A percentile compares a stretch with the other conserved stretches of the same genome.
These are phyloP conservation scores for Dioscorea alata DNA, from an alignment of 106 monocot species.

Conservation along the genomic window DNA sequence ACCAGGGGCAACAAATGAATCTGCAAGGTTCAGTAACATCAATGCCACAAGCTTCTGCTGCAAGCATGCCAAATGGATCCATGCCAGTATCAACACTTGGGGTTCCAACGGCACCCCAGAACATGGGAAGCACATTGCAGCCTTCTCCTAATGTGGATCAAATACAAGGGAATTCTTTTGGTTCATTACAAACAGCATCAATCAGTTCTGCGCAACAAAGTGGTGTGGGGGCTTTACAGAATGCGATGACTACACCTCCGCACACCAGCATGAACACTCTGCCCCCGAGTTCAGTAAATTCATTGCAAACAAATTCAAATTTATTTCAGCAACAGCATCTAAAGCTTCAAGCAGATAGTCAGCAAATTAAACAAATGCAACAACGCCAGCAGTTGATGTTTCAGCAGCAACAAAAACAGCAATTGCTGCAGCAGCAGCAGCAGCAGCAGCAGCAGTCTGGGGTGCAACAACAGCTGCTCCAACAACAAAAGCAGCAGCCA, in stretches of 20 bases:
- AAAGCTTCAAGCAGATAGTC: slow-evolving; percentile 43
- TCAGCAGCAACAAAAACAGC: slow-evolving; percentile 48
- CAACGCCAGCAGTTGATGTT: slow-evolving; percentile 44
- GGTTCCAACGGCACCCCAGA: slow-evolving; percentile 32
- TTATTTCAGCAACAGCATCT: slow-evolving; percentile 40
- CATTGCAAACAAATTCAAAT: slow-evolving; percentile 34
- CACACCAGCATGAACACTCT: slow-evolving; percentile 36
- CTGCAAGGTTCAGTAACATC: slow-evolving; percentile 35
- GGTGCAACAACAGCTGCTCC: slow-evolving; percentile 29
- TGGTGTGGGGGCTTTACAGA: slow-evolving; percentile 42
- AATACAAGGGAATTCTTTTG: slow-evolving; percentile 36
- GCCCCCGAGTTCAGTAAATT: slow-evolving; percentile 30
- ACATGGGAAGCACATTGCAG: slow-evolving; percentile 32
- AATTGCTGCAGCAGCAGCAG: slow-evolving; percentile 23
- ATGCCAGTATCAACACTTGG: slow-evolving; percentile 36
- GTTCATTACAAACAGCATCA: slow-evolving; percentile 48
- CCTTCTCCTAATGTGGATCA: slow-evolving; percentile 33
- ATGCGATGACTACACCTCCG: slow-evolving; percentile 33
- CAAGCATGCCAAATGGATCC: slow-evolving; percentile 23
- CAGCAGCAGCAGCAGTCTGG: slow-evolving; percentile 22
- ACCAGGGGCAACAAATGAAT: slow-evolving; percentile 50
- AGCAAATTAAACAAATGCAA: slow-evolving; percentile 3
- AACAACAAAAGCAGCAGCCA: slow-evolving; percentile 38
- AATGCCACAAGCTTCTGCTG: slow-evolving; percentile 6
- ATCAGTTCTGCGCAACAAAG: slow-evolving; percentile 44